Conservation (phyloP, 768 basidiomycete species). For the Phylloporus sp. region DNA sequence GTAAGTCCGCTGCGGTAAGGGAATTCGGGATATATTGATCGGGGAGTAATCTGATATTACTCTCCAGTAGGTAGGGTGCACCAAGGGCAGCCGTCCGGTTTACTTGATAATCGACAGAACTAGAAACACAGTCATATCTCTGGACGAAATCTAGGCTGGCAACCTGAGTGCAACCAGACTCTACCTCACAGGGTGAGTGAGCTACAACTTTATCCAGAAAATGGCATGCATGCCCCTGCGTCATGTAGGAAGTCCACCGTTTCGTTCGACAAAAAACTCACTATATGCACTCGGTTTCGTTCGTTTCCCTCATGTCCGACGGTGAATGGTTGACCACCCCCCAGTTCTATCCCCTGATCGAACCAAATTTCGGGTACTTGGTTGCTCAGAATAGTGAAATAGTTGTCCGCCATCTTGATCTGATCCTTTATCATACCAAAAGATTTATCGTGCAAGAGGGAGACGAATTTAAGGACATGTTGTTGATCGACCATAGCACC, state of each 20-base stretch:
- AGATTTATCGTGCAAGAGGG: conserved; percentile 35
- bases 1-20: conserved; percentile 36
- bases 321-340: conserved; percentile 60
- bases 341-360: conserved; percentile 57
- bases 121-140: neutral
- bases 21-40: conserved; percentile 20
- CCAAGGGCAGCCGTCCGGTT: conserved; percentile 41
- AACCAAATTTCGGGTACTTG: conserved; percentile 58
- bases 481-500: conserved; percentile 51
- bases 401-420: conserved; percentile 67
- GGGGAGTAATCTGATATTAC: conserved; percentile 47
- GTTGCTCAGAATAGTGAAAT: conserved; percentile 58
- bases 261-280: conserved; percentile 31
- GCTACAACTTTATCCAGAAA: conserved; percentile 39
- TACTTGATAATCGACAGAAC: conserved; percentile 2
- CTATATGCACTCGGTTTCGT: conserved; percentile 57
- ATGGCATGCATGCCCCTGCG: conserved; percentile 43
- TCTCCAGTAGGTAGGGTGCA: conserved; percentile 48
- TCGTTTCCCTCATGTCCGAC: conserved; percentile 54
- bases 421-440: conserved; percentile 48
- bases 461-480: conserved; percentile 44
- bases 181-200: neutral
- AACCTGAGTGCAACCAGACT: neutral
- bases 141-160: conserved; percentile 8
- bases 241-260: neutral